Evolutionary conservation across 1,284 basidiomycete species (phyloP), one percentile per base, ranked within the genome.

Genomic region (Laetiporus sulphureus): DNA sequence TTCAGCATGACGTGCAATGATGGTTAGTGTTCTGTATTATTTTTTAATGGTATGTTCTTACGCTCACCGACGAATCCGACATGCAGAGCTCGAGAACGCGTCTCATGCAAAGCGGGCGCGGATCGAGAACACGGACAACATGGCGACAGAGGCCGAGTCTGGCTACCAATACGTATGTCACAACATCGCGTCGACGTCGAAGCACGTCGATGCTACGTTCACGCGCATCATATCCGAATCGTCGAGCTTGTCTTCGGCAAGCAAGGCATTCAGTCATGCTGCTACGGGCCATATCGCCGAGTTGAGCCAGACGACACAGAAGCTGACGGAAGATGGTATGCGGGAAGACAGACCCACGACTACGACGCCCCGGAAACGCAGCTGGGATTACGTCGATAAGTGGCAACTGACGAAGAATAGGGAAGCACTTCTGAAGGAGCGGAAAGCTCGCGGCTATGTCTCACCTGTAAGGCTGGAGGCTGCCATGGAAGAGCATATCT

Each of bases 321-420:
- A 65, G 10, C 63, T 89, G n/a, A 53, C 72, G 3, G 71, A 77
- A 19, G 66, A 79, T 41, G 84, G 80, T 5, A 69, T 74, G 3
- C 70, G 65, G 42, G 77, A 80, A 42, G 85, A 86, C 51, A 57
- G 63, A 22, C 63, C 80, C 2, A 84, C 79, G 8, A 86, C 85
- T 7, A 63, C 62, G 41, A 90, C 86, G 3, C 87, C 87, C 20
- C 73, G 73, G 32, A 89, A 86, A 64, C 77, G 81, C 30, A 62
- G 61, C 25, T 83, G 80, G 76, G 63, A 79, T 45, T 83, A 79
- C 49, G 65, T 69, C 4, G 80, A 84, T 46, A 62, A 75, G 40
- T 88, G 87, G 83, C 70, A 78, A 34, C 61, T 83, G 41, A 86
- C 84, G 6, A 67, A 73, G 47, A 70, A 62, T 46, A 74, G 86